Percentiles rank a stretch among this genome's conserved stretches.
These are phyloP conservation scores for Aspergillus fischeri DNA, from an alignment of 2,329 filamentous ascomycete species.

Conservation along the genomic window DNA sequence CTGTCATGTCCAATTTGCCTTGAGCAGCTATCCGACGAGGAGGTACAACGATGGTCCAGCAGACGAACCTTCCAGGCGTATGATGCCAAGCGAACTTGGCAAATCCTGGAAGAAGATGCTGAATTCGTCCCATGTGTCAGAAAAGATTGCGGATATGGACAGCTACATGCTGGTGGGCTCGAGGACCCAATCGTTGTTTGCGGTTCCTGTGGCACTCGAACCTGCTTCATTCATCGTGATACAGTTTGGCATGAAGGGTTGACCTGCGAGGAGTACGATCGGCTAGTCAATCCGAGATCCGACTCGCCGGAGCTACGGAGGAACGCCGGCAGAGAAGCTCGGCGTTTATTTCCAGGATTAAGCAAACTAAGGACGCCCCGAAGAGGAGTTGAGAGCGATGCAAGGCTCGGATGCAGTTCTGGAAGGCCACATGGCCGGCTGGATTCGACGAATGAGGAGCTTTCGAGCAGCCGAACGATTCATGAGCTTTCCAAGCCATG, in stretches of 20 bases:
- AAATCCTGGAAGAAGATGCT: conserved; percentile 12
- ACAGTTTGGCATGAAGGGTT: conserved; percentile 15
- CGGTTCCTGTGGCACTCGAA: conserved; percentile 12
- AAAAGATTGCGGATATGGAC: conserved; percentile 13
- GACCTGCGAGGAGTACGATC: conserved; percentile 15
- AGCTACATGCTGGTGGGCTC: conserved; percentile 13
- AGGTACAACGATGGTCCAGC: conserved; percentile 15
- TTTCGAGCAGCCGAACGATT: conserved; percentile 5
- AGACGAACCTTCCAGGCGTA: conserved; percentile 12
- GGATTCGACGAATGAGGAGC: conserved; percentile 3
- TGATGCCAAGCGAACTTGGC: conserved; percentile 10
- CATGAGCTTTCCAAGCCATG: conserved; percentile 7
- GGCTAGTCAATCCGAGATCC: background rate
- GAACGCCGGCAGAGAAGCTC: background rate
- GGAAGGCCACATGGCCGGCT: background rate
- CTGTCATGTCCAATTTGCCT: conserved; percentile 15
- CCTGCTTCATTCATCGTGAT: conserved; percentile 14
- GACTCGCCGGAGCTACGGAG: background rate
- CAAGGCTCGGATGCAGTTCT: background rate
- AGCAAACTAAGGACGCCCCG: background rate
- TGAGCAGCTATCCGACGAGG: conserved; percentile 9
- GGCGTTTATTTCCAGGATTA: background rate
- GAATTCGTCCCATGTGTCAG: conserved; percentile 15
- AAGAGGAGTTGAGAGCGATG: background rate
- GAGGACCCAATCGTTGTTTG: conserved; percentile 15